These are phyloP conservation scores for Lagerstroemia fauriei DNA, from an alignment of 441 rosid species.

Conservation along the genomic window DNA sequence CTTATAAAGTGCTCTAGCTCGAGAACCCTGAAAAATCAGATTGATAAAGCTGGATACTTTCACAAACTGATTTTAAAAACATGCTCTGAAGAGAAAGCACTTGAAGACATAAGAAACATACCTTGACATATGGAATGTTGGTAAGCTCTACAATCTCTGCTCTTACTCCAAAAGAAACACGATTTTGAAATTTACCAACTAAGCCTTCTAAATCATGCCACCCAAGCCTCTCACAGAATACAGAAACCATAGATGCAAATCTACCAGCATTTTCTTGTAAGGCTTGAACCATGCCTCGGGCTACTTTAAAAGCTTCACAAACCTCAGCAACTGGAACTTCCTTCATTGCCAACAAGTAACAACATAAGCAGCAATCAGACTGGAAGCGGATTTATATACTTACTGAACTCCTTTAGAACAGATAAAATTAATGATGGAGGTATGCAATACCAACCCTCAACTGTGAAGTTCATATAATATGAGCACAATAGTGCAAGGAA, in stretches of 20 bases:
- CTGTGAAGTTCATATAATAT: background rate
- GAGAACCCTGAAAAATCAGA: conserved; percentile 69
- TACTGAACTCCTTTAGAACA: background rate
- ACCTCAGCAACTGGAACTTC: conserved; percentile 91
- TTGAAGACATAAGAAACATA: conserved; percentile 33
- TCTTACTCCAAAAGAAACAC: conserved; percentile 96
- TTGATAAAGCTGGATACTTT: conserved; percentile 18
- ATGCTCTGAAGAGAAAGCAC: conserved; percentile 15
- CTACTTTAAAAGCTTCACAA: conserved; percentile 93
- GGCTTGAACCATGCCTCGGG: conserved; percentile 96
- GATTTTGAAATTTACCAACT: conserved; percentile 91
- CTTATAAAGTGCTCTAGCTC: conserved; percentile 94
- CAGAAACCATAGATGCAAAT: conserved; percentile 94
- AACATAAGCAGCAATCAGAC: background rate
- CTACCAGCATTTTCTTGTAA: conserved; percentile 98
- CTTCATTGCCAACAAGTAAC: conserved; percentile 47
- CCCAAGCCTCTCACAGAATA: conserved; percentile 95
- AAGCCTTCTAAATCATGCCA: conserved; percentile 97
- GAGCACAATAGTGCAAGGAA: background rate
- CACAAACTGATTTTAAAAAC: conserved; percentile 7
- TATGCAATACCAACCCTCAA: background rate
- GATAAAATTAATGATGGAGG: background rate
- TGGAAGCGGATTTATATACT: background rate
- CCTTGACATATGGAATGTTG: conserved; percentile 90
- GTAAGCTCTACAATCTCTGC: conserved; percentile 99